A percentile compares a stretch with the other conserved stretches of the same genome.
These are phyloP conservation scores for Aspergillus transmontanensis DNA, from an alignment of 2,329 filamentous ascomycete species.

Conservation along the genomic window DNA sequence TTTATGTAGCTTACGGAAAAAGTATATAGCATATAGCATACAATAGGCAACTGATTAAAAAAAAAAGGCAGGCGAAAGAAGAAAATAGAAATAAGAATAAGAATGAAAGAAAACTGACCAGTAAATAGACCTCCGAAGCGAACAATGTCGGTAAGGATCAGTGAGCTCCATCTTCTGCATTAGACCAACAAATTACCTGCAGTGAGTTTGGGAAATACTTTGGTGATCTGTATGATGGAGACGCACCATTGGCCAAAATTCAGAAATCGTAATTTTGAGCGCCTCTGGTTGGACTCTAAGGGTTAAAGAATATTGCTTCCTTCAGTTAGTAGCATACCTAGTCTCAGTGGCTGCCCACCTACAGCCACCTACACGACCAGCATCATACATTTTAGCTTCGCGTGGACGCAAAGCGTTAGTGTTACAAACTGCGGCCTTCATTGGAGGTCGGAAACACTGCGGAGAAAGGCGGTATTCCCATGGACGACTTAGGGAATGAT, in stretches of 20 bases:
- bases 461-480: conserved; percentile 1
- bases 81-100: neutral
- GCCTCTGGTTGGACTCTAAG: neutral
- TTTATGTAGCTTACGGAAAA: neutral
- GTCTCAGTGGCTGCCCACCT: neutral
- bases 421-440: conserved; percentile 3
- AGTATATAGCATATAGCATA: neutral
- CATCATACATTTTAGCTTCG: neutral
- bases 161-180: conserved; percentile 18
- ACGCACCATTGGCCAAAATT: conserved; percentile 7
- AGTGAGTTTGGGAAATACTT: conserved; percentile 12
- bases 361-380: conserved; percentile 4
- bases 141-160: conserved; percentile 17
- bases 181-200: conserved; percentile 18
- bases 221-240: conserved; percentile 11
- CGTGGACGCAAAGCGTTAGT: conserved; percentile 4
- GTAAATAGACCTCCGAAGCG: conserved; percentile 13
- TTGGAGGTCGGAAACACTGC: conserved; percentile 7
- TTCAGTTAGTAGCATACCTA: neutral
- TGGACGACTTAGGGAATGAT: conserved; percentile 6
- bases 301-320: neutral
- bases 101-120: neutral
- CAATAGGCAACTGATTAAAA: neutral
- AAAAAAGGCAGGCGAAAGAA: neutral
- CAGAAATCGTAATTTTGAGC: neutral